Percentiles rank a stretch among this genome's conserved stretches.
phyloP scores from a whole-genome alignment of 208 protist genomes.

The Crithidia fasciculata region DNA sequence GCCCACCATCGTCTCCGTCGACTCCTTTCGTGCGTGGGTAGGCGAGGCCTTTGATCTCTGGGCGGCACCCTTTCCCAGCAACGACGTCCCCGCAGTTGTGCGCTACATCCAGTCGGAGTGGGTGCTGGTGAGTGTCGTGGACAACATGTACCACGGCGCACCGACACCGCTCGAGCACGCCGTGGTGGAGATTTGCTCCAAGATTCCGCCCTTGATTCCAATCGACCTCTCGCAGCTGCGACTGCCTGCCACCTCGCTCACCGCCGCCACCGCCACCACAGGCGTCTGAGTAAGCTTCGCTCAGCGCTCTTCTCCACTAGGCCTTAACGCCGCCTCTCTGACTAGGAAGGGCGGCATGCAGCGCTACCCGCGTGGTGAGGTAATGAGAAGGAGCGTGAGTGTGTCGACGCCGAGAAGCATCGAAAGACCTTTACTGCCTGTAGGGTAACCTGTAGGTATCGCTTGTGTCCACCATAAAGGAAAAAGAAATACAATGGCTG shows the following conservation, averaged over 20 bases:
- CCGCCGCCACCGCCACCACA: not conserved
- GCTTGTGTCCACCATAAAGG: too few species aligned
- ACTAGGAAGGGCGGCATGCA: too few species aligned
- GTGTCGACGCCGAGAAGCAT: too few species aligned
- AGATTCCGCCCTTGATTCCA: conserved; percentile 45
- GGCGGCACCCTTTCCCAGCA: conserved; percentile 36
- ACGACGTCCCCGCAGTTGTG: conserved; percentile 47
- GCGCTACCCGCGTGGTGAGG: too few species aligned
- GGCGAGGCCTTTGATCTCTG: conserved; percentile 69
- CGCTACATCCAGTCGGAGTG: conserved; percentile 51
- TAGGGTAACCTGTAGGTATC: too few species aligned
- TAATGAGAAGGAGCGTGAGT: too few species aligned
- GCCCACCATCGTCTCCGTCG: conserved; percentile 70
- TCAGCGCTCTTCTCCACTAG: not conserved
- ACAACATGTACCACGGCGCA: conserved; percentile 52
- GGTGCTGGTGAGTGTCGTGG: conserved; percentile 57
- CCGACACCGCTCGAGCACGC: conserved; percentile 43
- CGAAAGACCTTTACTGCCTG: too few species aligned
- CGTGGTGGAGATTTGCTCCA: conserved; percentile 47
- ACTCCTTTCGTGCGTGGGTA: conserved; percentile 61
- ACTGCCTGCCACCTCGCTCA: conserved; percentile 3
- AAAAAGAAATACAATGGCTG: too few species aligned
- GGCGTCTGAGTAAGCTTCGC: not conserved
- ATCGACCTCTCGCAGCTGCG: conserved; percentile 18
- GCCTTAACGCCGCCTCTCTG: too few species aligned